phyloP scores from a whole-genome alignment of 2,329 filamentous ascomycete species.

The Trichoderma endophyticum region DNA sequence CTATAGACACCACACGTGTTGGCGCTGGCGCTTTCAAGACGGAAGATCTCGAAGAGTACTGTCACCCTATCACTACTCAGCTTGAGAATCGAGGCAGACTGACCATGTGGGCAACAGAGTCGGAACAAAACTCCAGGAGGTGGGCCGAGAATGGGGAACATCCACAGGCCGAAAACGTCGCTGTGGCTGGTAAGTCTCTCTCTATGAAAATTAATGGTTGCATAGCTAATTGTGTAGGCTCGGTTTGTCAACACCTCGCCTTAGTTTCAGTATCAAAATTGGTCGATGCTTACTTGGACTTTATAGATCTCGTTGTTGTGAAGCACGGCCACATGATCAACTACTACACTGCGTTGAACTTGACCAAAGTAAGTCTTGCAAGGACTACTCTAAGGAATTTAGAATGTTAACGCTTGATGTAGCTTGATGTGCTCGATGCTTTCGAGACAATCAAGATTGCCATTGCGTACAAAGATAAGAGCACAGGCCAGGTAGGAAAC shows the following conservation, averaged over 20 bases:
- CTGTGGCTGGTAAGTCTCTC: conserved; percentile 27
- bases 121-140: conserved; percentile 46
- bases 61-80: not conserved
- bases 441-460: not conserved
- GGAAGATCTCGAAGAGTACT: not conserved
- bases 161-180: conserved; percentile 64
- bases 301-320: not conserved
- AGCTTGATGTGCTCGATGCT: not conserved
- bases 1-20: not conserved
- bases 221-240: not conserved
- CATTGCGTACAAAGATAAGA: not conserved
- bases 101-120: conserved; percentile 15
- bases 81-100: not conserved
- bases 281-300: not conserved
- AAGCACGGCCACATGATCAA: not conserved
- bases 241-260: not conserved
- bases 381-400: not conserved
- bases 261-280: not conserved
- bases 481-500: not conserved
- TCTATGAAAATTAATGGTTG: not conserved
- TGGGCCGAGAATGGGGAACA: conserved; percentile 44
- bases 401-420: not conserved
- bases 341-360: not conserved
- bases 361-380: not conserved
- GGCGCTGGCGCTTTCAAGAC: not conserved